These are phyloP conservation scores for Exophiala aquamarina DNA, from an alignment of 2,329 filamentous ascomycete genomes.

Conservation along the genomic window DNA sequence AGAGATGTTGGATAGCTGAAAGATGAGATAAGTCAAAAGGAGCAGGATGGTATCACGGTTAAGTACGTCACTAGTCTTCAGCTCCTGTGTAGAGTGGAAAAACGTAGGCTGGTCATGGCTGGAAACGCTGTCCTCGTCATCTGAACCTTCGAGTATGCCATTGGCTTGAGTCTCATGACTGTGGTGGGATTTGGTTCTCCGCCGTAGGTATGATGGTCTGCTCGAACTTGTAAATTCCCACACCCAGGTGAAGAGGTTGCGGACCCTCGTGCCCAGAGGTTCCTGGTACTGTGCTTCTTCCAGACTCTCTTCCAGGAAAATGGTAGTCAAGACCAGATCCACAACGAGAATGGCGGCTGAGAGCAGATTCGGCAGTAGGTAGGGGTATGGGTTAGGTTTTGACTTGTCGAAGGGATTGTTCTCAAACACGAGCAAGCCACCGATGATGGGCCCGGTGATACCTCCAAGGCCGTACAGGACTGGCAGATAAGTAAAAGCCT, in stretches of 20 bases:
- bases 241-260: conserved; percentile 63
- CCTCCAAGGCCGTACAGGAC: conserved; percentile 94
- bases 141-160: conserved; percentile 12
- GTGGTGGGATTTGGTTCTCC: conserved; percentile 12
- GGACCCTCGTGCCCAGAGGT: conserved; percentile 58
- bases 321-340: conserved; percentile 70
- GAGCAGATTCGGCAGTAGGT: conserved; percentile 79
- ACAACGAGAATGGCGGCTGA: conserved; percentile 69
- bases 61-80: conserved; percentile 62
- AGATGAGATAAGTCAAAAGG: conserved; percentile 83
- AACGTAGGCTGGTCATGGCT: conserved; percentile 40
- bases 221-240: conserved; percentile 67
- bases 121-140: conserved; percentile 35
- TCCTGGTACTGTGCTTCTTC: conserved; percentile 65
- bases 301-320: conserved; percentile 85
- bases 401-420: conserved; percentile 56
- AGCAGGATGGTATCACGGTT: conserved; percentile 81
- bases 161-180: conserved; percentile 11
- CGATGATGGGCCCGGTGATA: conserved; percentile 89
- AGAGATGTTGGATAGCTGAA: conserved; percentile 89
- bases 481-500: conserved; percentile 89
- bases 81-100: conserved; percentile 43
- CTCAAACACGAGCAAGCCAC: conserved; percentile 74
- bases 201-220: conserved; percentile 59
- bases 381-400: conserved; percentile 67